These are phyloP conservation scores for Auxenochlorella pyrenoidosa DNA, from an alignment of 139 green algal species.

Conservation along the genomic window DNA sequence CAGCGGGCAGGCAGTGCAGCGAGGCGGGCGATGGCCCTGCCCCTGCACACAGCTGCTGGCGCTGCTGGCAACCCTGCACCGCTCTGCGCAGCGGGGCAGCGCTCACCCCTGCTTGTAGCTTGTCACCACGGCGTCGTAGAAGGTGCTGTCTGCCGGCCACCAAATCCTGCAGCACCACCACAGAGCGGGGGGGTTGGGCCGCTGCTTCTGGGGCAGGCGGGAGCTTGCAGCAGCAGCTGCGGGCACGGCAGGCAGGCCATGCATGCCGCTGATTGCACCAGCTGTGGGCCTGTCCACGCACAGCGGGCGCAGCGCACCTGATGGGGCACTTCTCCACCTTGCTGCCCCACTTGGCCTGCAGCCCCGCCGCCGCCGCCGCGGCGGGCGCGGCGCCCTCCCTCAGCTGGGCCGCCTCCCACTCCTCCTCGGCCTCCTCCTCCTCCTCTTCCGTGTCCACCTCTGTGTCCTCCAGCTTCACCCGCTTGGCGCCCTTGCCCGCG, in stretches of 20 bases:
- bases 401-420: neutral
- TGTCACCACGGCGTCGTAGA: neutral
- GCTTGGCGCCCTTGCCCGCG: neutral
- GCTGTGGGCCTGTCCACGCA: neutral
- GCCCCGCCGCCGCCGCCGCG: neutral
- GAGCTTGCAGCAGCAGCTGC: neutral
- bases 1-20: neutral
- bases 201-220: too few species aligned
- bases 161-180: slow-evolving; percentile 25
- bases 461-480: too few species aligned
- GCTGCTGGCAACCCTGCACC: neutral
- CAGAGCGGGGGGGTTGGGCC: too few species aligned
- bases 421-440: neutral
- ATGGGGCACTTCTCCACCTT: neutral
- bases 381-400: neutral
- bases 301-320: neutral
- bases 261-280: neutral
- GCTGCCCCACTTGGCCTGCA: neutral
- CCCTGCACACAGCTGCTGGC: neutral
- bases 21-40: neutral
- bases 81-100: neutral
- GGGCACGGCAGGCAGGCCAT: too few species aligned
- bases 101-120: slow-evolving; percentile 23
- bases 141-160: neutral
- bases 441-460: too few species aligned